These are phyloP conservation scores for Pugionium dolabratum DNA, from an alignment of 345 rosid species.

Conservation along the genomic window DNA sequence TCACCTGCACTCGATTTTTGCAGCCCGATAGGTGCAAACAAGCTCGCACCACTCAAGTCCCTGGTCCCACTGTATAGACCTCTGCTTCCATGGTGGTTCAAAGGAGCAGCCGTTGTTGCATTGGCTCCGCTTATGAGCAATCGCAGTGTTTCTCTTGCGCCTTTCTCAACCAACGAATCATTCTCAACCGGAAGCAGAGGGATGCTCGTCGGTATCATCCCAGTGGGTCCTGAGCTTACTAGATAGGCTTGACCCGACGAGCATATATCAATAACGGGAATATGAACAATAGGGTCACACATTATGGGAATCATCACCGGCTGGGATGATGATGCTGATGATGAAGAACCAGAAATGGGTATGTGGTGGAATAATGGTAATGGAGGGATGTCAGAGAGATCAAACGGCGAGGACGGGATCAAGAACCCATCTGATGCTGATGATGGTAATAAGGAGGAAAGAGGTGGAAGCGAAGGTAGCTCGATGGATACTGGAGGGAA, in stretches of 20 bases:
- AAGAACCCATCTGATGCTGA: constrained; percentile 51
- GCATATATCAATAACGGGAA: constrained; percentile 86
- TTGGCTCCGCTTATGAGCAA: constrained; percentile 73
- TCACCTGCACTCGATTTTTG: constrained; percentile 27
- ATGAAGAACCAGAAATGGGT: constrained; percentile 51
- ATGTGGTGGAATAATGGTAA: constrained; percentile 56
- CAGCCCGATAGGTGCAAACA: constrained; percentile 48
- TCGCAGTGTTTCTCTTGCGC: constrained; percentile 92
- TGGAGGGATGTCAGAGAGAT: constrained; percentile 59
- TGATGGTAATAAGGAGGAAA: constrained; percentile 63
- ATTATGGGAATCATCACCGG: constrained; percentile 84
- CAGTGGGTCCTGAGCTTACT: constrained; percentile 75
- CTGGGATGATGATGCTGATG: constrained; percentile 31
- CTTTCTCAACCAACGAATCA: constrained; percentile 69
- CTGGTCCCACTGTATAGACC: constrained; percentile 61
- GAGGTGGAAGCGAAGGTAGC: constrained; percentile 63
- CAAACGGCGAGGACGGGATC: constrained; percentile 52
- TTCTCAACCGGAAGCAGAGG: constrained; percentile 59
- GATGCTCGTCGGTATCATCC: constrained; percentile 57
- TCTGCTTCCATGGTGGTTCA: constrained; percentile 60
- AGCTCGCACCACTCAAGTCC: constrained; percentile 52
- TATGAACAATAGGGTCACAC: constrained; percentile 91
- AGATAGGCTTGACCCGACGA: constrained; percentile 94
- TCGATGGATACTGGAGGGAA: constrained; percentile 48
- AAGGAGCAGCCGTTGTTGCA: constrained; percentile 39